Base-by-base conservation (phyloP, 1,139 yeast genomes). In the Diutina sp. region DNA sequence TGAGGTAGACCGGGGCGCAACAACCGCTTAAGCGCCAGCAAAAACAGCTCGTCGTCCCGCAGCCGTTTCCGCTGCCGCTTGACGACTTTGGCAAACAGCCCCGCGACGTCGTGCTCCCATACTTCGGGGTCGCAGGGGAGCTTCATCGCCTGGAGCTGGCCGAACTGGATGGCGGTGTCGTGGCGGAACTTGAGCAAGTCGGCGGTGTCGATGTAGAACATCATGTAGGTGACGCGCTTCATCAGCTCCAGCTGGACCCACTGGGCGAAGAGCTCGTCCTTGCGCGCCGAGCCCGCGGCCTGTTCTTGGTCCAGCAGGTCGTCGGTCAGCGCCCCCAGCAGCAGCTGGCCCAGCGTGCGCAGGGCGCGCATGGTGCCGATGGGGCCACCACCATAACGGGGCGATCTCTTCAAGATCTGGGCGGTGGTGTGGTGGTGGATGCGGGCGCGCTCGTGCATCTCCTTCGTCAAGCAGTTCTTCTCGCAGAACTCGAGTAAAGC, bases 131-230 rank as follows among this genome's bases (percentile, higher is more conserved):
- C 84, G 65, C 95, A 89, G 0, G 96, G 97, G 65, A 89, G 72
- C 53, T 66, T 72, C 57, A 84, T 77, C 60, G 85, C 70, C 64
- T 90, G 90, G 55, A 90, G 74, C 63, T 89, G 90, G 64, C 84
- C 86, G 41, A 89, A 85, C 57, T 83, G 78, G 53, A 89, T 74
- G 53, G 82, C 81, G 46, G 87, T 78, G 50, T 83, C 78, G 67
- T 89, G 95, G 6, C 95, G 87, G 69, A 87, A 88, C 57, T 87
- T 79, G 44, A 87, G 80, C n/a, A 90, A 87, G 69, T 89, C 95
- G 29, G 85, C 78, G 1, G 86, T 83, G 67, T 89, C 96, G 64
- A 87, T 73, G 63, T 85, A 85, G 66, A 89, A 89, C 4, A 93
- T 89, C 79, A 87, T 82, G 58, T 85, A 79, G 0, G 95, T 89